A percentile compares a stretch with the other conserved stretches of the same genome.
Evolutionary conservation across 768 basidiomycete species (phyloP).

Genomic region (Inosperma sp.): DNA sequence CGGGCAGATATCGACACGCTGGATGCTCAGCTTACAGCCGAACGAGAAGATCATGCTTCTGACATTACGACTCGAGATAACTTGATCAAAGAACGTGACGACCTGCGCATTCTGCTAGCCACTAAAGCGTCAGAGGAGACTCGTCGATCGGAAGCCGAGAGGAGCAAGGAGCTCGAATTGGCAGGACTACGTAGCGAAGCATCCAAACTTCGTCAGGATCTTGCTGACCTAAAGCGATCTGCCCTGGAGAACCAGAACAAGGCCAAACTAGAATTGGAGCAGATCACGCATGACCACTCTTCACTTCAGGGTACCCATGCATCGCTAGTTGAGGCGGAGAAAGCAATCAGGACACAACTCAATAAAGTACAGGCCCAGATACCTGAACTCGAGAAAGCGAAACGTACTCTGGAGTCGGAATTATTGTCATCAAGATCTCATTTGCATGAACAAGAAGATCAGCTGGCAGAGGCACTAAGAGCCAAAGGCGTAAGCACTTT

Average conservation of each 20-base stretch:
- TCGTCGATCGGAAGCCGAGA: constrained; percentile 76
- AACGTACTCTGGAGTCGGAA: constrained; percentile 66
- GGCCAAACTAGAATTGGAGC: constrained; percentile 72
- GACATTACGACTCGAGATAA: constrained; percentile 49
- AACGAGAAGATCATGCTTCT: constrained; percentile 47
- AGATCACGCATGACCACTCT: constrained; percentile 52
- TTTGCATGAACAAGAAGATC: constrained; percentile 61
- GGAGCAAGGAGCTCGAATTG: constrained; percentile 84
- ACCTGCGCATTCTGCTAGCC: constrained; percentile 75
- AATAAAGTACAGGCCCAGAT: constrained; percentile 46
- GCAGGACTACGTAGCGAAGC: constrained; percentile 62
- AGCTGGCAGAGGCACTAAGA: constrained; percentile 55
- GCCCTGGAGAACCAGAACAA: constrained; percentile 66
- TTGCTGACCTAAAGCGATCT: constrained; percentile 57
- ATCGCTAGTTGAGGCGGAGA: constrained; percentile 61
- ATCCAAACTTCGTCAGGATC: constrained; percentile 56
- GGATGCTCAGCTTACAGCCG: constrained; percentile 55
- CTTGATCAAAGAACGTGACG: constrained; percentile 80
- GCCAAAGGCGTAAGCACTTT: constrained; percentile 68
- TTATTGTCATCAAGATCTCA: constrained; percentile 62
- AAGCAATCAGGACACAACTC: constrained; percentile 45
- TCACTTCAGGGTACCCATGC: constrained; percentile 56
- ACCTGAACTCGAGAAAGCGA: constrained; percentile 62
- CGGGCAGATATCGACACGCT: constrained; percentile 65
- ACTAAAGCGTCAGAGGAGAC: constrained; percentile 86